phyloP scores from a whole-genome alignment of 495 filamentous ascomycete species.

The Daldinia bambusicola region DNA sequence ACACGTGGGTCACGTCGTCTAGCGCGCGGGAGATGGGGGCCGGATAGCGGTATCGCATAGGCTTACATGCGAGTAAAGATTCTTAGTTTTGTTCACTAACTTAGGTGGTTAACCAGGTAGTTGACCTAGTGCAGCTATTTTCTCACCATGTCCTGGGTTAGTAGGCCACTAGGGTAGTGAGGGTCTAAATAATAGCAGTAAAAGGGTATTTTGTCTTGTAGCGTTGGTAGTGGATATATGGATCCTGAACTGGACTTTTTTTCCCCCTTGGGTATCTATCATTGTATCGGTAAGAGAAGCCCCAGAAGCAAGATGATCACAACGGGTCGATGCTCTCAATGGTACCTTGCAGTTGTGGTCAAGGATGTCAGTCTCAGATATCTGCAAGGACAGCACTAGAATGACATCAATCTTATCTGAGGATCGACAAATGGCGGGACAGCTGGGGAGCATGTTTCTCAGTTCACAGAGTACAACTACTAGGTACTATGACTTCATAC shows the following conservation, averaged over 20 bases:
- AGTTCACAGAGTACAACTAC: neutral
- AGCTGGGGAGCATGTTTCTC: slow-evolving; percentile 1
- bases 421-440: slow-evolving; percentile 37
- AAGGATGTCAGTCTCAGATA: slow-evolving; percentile 15
- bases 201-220: slow-evolving; percentile 20
- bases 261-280: slow-evolving; percentile 14
- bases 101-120: neutral
- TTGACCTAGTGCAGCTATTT: neutral
- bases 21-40: slow-evolving; percentile 36
- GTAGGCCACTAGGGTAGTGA: neutral
- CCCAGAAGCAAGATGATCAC: slow-evolving; percentile 10
- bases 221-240: slow-evolving; percentile 33
- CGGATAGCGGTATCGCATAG: neutral
- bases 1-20: slow-evolving; percentile 37
- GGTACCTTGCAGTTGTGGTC: slow-evolving; percentile 24
- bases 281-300: slow-evolving; percentile 15
- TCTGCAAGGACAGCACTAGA: slow-evolving; percentile 14
- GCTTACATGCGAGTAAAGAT: neutral
- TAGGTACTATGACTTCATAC: slow-evolving; percentile 38
- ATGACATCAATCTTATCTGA: slow-evolving; percentile 37
- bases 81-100: slow-evolving; percentile 16
- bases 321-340: slow-evolving; percentile 27
- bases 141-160: neutral
- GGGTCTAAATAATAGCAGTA: neutral
- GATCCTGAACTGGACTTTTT: slow-evolving; percentile 5